Percentiles rank a stretch among this genome's conserved stretches.
Evolutionary conservation across 73 alveolate species (phyloP).

Genomic region (Tetrahymena elliotti): DNA sequence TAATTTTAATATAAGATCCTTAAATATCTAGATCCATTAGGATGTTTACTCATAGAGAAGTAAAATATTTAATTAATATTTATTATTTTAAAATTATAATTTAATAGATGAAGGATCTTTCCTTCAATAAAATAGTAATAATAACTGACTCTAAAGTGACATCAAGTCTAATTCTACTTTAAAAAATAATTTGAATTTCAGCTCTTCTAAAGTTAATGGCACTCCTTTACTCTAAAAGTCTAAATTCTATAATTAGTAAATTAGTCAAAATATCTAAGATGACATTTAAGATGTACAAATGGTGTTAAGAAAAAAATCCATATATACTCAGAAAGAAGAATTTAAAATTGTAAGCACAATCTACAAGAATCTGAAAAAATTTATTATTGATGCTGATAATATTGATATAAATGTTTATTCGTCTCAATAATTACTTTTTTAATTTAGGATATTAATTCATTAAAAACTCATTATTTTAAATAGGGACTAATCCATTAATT

Average conservation of each 20-base stretch:
- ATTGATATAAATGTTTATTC: neutral
- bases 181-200: neutral
- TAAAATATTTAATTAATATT: too few species aligned
- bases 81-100: too few species aligned
- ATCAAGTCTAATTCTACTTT: neutral
- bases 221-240: neutral
- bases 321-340: neutral
- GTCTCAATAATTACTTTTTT: too few species aligned
- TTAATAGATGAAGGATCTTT: neutral
- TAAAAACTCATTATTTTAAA: too few species aligned
- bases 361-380: neutral
- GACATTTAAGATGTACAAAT: neutral
- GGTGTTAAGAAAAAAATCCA: neutral
- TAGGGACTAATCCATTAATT: too few species aligned
- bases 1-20: too few species aligned
- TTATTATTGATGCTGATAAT: neutral
- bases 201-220: neutral
- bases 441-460: too few species aligned
- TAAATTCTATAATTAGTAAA: too few species aligned
- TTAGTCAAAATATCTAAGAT: neutral
- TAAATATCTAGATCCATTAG: neutral
- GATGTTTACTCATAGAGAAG: neutral
- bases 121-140: too few species aligned
- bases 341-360: neutral
- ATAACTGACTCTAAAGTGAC: neutral